Evolutionary conservation across 768 basidiomycete genomes (phyloP).

Genomic region (Russula brevipes): DNA sequence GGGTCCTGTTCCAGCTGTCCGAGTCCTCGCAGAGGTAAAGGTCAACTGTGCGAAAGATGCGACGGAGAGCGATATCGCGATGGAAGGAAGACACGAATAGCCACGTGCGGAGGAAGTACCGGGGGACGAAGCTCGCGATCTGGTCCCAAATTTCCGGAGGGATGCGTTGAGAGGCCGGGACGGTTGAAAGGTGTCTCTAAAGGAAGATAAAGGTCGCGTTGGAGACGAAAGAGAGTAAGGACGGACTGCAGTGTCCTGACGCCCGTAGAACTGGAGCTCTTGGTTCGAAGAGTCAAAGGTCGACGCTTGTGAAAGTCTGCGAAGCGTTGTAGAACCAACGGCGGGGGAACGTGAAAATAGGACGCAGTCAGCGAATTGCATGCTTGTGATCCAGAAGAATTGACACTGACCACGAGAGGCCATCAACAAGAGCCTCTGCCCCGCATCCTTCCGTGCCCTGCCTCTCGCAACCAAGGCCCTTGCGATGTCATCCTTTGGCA

Average conservation of each 20-base stretch:
- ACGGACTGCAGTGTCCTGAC: constrained; percentile 46
- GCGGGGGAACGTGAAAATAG: neutral
- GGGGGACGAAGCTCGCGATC: constrained; percentile 56
- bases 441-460: constrained; percentile 51
- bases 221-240: neutral
- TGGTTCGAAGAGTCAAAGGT: constrained; percentile 57
- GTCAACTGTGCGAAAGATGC: constrained; percentile 63
- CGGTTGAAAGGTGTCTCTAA: constrained; percentile 49
- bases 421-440: constrained; percentile 49
- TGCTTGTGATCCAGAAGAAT: neutral
- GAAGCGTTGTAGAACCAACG: neutral
- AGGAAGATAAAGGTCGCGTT: constrained; percentile 11
- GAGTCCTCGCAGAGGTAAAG: constrained; percentile 63
- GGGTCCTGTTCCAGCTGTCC: constrained; percentile 52
- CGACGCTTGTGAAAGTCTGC: constrained; percentile 56
- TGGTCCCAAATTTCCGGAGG: constrained; percentile 66
- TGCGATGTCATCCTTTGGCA: constrained; percentile 47
- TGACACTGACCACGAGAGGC: constrained; percentile 51
- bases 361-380: neutral
- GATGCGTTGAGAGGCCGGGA: constrained; percentile 56
- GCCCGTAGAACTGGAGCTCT: constrained; percentile 45
- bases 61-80: constrained; percentile 56
- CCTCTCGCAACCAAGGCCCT: constrained; percentile 55
- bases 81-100: constrained; percentile 60
- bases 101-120: constrained; percentile 66